Evolutionary conservation across 805 yeast genomes (phyloP), one percentile per base, ranked within the genome.

Genomic region (Kuraishia cidri): DNA sequence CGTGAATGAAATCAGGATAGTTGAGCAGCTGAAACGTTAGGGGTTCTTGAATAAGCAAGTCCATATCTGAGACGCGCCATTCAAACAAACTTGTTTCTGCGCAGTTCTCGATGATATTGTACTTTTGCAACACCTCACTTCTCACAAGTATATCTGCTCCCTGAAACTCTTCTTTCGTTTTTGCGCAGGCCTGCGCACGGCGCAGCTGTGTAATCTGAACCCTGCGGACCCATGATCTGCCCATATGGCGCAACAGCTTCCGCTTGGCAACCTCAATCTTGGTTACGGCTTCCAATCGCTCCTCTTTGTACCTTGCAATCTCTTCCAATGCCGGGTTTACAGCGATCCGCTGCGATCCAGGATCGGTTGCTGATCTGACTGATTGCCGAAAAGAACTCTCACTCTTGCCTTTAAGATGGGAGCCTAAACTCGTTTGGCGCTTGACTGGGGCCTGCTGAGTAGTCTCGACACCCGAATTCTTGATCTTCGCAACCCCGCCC

Each of bases 1-100:
- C 69, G 47, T 78, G 54, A 17, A 88, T 47, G 48, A 75, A 88
- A n/a, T 73, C 54, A 1, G 80, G 69, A 20, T 83, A 57, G 6
- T 70, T 58, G 1, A 62, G 63, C 7, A 64, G 38, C 1, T 76
- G 75, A 50, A 70, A 73, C 1, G 60, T 44, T 8, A 14, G 4
- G 0, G 88, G 84, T 28, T 64, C 60, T 20, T 56, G 60, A 4
- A 81, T 33, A 10, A 56, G 56, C 39, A 78, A 52, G 30, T 67
- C 66, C 13, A 76, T 48, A 27, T 69, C 66, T 34, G 62, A 66
- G 39, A 80, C 46, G 15, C 64, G 61, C 26, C 72, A 45, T n/a
- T 60, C 65, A 44, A 79, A 62, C 20, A 81, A 54, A 6, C 77
- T 68, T 2, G 82, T 78, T 22, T 64, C 53, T 4, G 60, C 55